Percentiles rank a stretch among this genome's conserved stretches.
These are phyloP conservation scores for Cryptococcus sp. DNA, from an alignment of 1,284 basidiomycete genomes.

Conservation along the genomic window DNA sequence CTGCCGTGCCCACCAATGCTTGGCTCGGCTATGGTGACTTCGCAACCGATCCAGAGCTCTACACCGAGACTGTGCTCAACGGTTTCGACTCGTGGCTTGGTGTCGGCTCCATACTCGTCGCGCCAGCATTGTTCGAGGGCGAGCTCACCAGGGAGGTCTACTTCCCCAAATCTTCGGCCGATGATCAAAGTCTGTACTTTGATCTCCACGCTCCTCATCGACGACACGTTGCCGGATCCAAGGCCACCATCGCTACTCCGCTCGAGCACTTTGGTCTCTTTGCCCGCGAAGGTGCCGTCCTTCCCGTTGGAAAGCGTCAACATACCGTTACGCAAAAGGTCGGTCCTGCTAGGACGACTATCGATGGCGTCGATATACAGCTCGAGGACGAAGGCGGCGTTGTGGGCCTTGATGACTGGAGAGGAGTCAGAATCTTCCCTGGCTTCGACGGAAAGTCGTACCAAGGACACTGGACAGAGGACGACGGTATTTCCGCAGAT, in stretches of 20 bases:
- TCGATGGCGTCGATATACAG: constrained; percentile 50
- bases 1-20: constrained; percentile 51
- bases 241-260: constrained; percentile 48
- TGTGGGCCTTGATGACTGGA: constrained; percentile 53
- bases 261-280: constrained; percentile 53
- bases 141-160: constrained; percentile 48
- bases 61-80: constrained; percentile 45
- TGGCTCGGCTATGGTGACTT: constrained; percentile 54
- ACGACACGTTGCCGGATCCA: constrained; percentile 32
- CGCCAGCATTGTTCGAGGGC: constrained; percentile 48
- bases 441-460: constrained; percentile 21
- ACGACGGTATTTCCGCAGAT: constrained; percentile 52
- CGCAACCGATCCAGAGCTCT: constrained; percentile 50
- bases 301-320: constrained; percentile 52
- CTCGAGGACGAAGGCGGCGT: constrained; percentile 50
- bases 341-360: constrained; percentile 44
- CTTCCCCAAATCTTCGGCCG: constrained; percentile 42
- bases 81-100: constrained; percentile 56
- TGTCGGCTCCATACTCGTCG: constrained; percentile 49
- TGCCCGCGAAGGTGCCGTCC: constrained; percentile 51
- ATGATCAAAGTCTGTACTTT: constrained; percentile 39
- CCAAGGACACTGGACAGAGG: constrained; percentile 52
- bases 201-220: constrained; percentile 38
- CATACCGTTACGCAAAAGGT: constrained; percentile 48
- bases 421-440: constrained; percentile 54